A percentile compares a stretch with the other conserved stretches of the same genome.
These are phyloP conservation scores for Gossypioides kirkii DNA, from an alignment of 345 rosid species.

Conservation along the genomic window DNA sequence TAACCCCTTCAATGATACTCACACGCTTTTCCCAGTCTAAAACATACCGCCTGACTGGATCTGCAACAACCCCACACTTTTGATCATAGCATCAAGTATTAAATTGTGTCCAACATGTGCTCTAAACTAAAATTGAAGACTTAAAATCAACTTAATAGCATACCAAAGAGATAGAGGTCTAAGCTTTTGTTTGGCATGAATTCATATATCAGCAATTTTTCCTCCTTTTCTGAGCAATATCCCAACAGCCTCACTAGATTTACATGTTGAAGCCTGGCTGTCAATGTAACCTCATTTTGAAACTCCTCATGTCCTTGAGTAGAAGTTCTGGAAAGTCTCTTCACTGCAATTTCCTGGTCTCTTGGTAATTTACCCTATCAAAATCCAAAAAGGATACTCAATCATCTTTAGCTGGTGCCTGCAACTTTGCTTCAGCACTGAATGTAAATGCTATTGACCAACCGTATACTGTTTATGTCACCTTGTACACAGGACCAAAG, in stretches of 20 bases:
- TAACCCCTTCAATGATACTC: conserved; percentile 2
- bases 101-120: not conserved
- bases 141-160: not conserved
- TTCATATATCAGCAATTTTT: conserved; percentile 28
- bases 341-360: conserved; percentile 20
- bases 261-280: conserved; percentile 21
- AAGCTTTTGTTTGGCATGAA: conserved; percentile 29
- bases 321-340: conserved; percentile 15
- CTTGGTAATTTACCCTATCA: conserved; percentile 10
- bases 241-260: conserved; percentile 22
- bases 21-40: not conserved
- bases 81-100: not conserved
- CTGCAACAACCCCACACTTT: not conserved
- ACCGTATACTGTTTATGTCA: not conserved
- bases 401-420: not conserved
- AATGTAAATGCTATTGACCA: not conserved
- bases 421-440: not conserved
- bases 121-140: not conserved
- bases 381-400: not conserved
- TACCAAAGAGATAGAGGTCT: conserved; percentile 24
- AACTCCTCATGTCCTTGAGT: conserved; percentile 21
- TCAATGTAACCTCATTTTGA: conserved; percentile 29
- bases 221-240: conserved; percentile 18
- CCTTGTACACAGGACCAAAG: conserved; percentile 10
- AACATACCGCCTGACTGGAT: not conserved